Percentiles rank a stretch among this genome's conserved stretches.
phyloP scores from a whole-genome alignment of 176 grass and related monocot species.

The Microstegium vimineum region DNA sequence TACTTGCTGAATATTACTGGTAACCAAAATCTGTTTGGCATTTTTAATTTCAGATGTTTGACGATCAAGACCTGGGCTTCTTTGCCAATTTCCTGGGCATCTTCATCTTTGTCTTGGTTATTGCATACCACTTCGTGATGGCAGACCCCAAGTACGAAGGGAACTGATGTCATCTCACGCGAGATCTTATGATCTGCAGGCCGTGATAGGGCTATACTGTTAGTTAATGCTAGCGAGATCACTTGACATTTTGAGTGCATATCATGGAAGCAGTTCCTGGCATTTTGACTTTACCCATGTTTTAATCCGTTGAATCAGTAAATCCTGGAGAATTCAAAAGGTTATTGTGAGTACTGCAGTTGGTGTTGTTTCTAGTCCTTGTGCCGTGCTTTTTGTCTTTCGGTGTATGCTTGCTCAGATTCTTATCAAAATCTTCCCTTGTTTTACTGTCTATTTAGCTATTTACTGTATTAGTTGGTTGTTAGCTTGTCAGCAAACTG shows the following conservation, averaged over 20 bases:
- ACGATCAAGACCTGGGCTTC: slow-evolving; percentile 88
- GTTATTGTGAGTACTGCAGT: background rate
- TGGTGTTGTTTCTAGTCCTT: background rate
- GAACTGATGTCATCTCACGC: slow-evolving; percentile 33
- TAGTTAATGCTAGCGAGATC: background rate
- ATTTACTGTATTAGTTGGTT: background rate
- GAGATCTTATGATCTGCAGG: background rate
- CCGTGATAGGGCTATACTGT: background rate
- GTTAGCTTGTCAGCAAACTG: background rate
- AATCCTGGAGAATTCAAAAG: background rate
- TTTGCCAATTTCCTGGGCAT: slow-evolving; percentile 91
- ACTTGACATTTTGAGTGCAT: background rate
- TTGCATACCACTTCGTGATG: slow-evolving; percentile 82
- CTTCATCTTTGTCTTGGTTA: slow-evolving; percentile 82
- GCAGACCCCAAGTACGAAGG: slow-evolving; percentile 78
- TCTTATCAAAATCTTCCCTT: background rate
- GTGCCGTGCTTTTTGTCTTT: background rate
- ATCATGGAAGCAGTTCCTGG: background rate
- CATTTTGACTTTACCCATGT: background rate
- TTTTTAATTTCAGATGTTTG: slow-evolving; percentile 72
- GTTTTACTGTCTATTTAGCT: background rate
- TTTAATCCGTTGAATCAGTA: slow-evolving; percentile 11
- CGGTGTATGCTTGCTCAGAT: background rate
- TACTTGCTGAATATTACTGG: background rate
- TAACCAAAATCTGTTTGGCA: background rate